Conservation (phyloP, 495 filamentous ascomycete species). For the Xylaria venustula region DNA sequence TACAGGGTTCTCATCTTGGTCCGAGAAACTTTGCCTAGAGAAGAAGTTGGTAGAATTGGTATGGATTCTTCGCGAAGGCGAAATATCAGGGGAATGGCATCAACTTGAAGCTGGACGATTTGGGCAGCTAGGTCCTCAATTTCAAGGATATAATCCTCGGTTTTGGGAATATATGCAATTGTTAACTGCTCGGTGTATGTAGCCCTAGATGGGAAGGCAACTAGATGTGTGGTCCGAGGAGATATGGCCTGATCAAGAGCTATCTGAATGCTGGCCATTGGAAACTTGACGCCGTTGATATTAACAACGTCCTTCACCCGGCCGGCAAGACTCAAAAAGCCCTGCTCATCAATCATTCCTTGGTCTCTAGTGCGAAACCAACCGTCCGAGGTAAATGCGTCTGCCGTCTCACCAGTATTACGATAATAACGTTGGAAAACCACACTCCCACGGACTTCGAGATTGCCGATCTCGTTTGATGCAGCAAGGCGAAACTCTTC, state of each 20-base stretch:
- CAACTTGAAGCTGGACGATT: constrained; percentile 18
- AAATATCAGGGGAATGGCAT: background rate
- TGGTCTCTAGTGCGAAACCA: constrained; percentile 71
- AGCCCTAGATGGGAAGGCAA: no score
- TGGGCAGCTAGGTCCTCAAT: constrained; percentile 28
- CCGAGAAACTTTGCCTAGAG: background rate
- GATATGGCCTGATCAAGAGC: no score
- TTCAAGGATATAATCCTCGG: constrained; percentile 43
- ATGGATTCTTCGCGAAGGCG: background rate
- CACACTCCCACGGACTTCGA: constrained; percentile 4
- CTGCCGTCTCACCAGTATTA: constrained; percentile 51
- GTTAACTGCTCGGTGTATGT: no score
- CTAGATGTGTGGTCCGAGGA: no score
- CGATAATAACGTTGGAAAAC: constrained; percentile 63
- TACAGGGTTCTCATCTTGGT: background rate
- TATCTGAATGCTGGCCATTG: constrained; percentile 27
- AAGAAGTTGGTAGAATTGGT: background rate
- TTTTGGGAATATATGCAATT: no score
- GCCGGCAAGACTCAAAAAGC: constrained; percentile 54
- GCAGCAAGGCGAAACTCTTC: constrained; percentile 8
- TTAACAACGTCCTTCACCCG: constrained; percentile 60
- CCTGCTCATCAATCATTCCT: constrained; percentile 46
- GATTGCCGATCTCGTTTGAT: constrained; percentile 14
- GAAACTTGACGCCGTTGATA: constrained; percentile 53
- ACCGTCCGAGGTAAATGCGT: constrained; percentile 58